These are phyloP conservation scores for Echites panduratus DNA, from an alignment of 257 asterid species.

Conservation along the genomic window DNA sequence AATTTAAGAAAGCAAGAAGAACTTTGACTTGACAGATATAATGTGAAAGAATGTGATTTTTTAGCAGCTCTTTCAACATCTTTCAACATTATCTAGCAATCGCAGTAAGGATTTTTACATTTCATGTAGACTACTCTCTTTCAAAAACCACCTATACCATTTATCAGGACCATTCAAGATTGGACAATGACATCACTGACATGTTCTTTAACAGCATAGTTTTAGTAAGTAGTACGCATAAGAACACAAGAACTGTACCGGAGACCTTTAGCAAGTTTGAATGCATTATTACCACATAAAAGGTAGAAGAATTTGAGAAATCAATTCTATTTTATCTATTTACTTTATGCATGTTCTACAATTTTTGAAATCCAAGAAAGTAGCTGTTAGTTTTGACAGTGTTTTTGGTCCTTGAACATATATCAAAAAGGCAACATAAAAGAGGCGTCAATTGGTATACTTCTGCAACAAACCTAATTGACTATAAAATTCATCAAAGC, in stretches of 20 bases:
- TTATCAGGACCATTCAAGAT: background rate
- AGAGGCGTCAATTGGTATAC: no score
- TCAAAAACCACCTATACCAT: background rate
- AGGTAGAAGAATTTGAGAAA: background rate
- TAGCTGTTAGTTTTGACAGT: background rate
- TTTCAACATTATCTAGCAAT: background rate
- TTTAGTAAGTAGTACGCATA: background rate
- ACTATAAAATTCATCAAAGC: no score
- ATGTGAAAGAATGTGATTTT: background rate
- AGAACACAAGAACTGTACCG: background rate
- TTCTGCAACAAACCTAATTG: no score
- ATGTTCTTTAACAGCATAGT: background rate
- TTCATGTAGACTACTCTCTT: background rate
- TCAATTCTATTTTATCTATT: background rate
- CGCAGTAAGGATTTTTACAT: background rate
- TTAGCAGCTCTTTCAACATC: background rate
- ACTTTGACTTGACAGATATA: background rate
- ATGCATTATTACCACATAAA: background rate
- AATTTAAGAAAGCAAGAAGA: background rate
- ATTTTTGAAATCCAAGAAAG: background rate
- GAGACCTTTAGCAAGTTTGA: background rate
- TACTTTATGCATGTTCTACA: background rate
- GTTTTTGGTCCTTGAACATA: background rate
- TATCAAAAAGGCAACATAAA: background rate
- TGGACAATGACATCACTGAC: background rate